Percentiles rank a stretch among this genome's conserved stretches.
Evolutionary conservation across 495 filamentous ascomycete genomes (phyloP).

Genomic region (Jackrogersella multiformis): DNA sequence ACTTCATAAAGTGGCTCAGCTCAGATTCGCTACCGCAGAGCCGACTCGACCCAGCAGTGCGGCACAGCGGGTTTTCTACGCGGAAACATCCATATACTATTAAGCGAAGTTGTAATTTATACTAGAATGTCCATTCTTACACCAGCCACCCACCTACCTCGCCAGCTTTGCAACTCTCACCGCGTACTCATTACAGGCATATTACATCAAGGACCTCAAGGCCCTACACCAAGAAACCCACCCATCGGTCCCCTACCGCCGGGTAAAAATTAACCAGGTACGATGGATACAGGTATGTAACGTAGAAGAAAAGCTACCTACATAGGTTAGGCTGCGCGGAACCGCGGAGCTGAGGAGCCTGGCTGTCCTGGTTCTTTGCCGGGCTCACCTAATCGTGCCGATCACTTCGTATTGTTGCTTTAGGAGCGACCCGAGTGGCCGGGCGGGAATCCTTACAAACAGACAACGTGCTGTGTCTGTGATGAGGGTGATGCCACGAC

Average conservation of each 20-base stretch:
- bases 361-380: neutral
- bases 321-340: neutral
- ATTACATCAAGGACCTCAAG: neutral
- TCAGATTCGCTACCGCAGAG: slow-evolving; percentile 12
- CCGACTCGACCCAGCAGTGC: slow-evolving; percentile 18
- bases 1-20: neutral
- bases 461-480: slow-evolving; percentile 26
- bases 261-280: too few species aligned
- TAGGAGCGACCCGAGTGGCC: slow-evolving; percentile 20
- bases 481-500: slow-evolving; percentile 15
- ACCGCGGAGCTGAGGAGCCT: slow-evolving; percentile 13
- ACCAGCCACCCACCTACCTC: too few species aligned
- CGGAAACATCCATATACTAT: too few species aligned
- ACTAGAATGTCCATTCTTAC: too few species aligned
- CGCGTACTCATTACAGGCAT: neutral
- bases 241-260: too few species aligned
- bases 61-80: too few species aligned
- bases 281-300: too few species aligned
- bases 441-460: neutral
- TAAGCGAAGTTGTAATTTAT: neutral
- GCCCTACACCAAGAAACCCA: neutral
- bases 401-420: slow-evolving; percentile 45
- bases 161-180: too few species aligned
- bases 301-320: too few species aligned
- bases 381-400: slow-evolving; percentile 25